Conservation (phyloP, 31 red algal species). For the Endocladia muricata region DNA sequence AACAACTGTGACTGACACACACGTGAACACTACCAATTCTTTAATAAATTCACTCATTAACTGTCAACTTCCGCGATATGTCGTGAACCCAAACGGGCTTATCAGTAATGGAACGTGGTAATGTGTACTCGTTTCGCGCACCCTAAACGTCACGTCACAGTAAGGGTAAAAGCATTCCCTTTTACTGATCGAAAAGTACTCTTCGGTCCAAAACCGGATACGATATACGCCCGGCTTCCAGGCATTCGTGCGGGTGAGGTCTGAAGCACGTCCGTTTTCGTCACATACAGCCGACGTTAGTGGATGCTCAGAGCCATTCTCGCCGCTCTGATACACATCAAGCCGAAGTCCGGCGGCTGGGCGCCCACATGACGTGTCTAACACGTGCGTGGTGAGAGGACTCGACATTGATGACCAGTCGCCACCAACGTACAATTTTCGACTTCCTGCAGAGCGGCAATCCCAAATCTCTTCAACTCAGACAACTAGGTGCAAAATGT, state of each 20-base stretch:
- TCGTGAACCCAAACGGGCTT: conserved; percentile 77
- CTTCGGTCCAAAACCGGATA: conserved; percentile 53
- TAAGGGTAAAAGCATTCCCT: conserved; percentile 78
- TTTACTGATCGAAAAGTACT: conserved; percentile 42
- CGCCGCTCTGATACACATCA: conserved; percentile 25
- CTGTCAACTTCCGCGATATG: conserved; percentile 76
- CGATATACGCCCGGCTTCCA: conserved; percentile 64
- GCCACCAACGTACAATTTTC: no score
- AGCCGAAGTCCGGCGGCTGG: conserved; percentile 71
- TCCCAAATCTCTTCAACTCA: no score
- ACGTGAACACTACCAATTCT: no score
- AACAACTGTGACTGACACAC: no score
- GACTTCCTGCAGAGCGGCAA: no score
- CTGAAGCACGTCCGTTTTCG: conserved; percentile 51
- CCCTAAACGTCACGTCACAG: conserved; percentile 64
- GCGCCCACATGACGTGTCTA: conserved; percentile 75
- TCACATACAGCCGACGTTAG: conserved; percentile 32
- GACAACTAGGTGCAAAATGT: no score
- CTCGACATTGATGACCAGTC: conserved; percentile 9
- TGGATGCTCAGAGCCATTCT: conserved; percentile 15
- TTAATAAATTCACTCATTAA: no score
- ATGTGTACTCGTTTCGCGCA: conserved; percentile 50
- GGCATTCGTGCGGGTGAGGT: conserved; percentile 27
- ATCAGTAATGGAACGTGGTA: conserved; percentile 86
- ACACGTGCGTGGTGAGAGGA: conserved; percentile 79